phyloP scores from a whole-genome alignment of 2,329 filamentous ascomycete species.

The Beauveria sp. region DNA sequence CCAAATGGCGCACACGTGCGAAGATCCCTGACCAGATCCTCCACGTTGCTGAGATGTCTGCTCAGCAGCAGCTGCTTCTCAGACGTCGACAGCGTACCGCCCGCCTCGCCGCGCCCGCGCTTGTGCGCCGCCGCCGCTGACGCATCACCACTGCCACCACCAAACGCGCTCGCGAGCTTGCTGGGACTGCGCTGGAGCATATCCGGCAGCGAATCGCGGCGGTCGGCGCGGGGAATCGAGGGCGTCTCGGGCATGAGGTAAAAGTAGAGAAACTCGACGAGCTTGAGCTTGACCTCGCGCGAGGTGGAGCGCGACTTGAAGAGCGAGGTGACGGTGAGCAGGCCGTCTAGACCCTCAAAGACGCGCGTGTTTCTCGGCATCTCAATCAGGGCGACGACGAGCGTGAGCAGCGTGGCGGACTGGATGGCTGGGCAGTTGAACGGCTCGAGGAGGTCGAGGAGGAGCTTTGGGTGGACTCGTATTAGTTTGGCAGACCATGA shows the following conservation, averaged over 20 bases:
- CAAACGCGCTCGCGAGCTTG: constrained; percentile 55
- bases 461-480: constrained; percentile 43
- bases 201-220: constrained; percentile 37
- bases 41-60: constrained; percentile 71
- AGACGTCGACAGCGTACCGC: constrained; percentile 57
- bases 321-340: constrained; percentile 83
- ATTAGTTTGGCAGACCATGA: neutral
- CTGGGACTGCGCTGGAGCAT: constrained; percentile 61
- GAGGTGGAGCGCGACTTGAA: constrained; percentile 85
- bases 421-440: constrained; percentile 89
- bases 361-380: constrained; percentile 81
- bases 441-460: constrained; percentile 89
- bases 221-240: constrained; percentile 41
- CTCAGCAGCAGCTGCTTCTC: constrained; percentile 78
- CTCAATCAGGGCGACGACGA: constrained; percentile 83
- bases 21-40: constrained; percentile 77
- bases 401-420: constrained; percentile 78
- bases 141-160: constrained; percentile 15
- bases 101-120: constrained; percentile 22
- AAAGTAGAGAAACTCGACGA: constrained; percentile 97
- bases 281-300: constrained; percentile 85
- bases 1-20: constrained; percentile 72
- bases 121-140: constrained; percentile 11
- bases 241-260: constrained; percentile 91
- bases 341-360: constrained; percentile 85